Evolutionary conservation across 768 basidiomycete species (phyloP).

Genomic region (Pulveroboletus sp.): DNA sequence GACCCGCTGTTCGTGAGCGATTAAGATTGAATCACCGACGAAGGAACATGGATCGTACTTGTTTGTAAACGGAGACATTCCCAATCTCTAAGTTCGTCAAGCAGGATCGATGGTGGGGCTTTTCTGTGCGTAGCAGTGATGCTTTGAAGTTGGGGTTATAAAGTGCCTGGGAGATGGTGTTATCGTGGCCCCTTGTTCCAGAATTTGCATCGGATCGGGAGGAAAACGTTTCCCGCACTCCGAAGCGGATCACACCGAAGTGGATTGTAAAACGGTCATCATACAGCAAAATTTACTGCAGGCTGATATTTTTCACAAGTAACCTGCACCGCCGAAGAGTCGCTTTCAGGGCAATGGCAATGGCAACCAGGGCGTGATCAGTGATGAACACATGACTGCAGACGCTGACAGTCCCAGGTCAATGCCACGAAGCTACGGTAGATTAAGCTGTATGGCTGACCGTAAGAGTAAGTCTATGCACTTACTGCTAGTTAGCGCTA

Average conservation of each 20-base stretch:
- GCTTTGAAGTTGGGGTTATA: conserved; percentile 3
- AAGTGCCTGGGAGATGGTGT: not conserved
- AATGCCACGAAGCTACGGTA: not conserved
- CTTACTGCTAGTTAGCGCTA: conserved; percentile 3
- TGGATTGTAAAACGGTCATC: not conserved
- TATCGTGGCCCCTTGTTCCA: conserved; percentile 1
- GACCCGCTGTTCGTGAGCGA: not conserved
- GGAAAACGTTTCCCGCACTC: not conserved
- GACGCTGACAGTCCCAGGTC: not conserved
- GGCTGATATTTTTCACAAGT: not conserved
- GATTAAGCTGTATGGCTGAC: not conserved
- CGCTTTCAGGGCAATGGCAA: not conserved
- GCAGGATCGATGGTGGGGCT: not conserved
- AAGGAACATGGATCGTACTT: conserved; percentile 8
- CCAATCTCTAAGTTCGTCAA: not conserved
- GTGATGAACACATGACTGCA: not conserved
- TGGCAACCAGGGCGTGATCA: not conserved
- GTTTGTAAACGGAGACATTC: conserved; percentile 8
- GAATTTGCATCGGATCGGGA: conserved; percentile 9
- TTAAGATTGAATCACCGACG: not conserved
- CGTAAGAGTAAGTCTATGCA: not conserved
- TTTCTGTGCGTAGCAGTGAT: not conserved
- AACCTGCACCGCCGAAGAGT: not conserved
- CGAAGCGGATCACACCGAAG: conserved; percentile 6
- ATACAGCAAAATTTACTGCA: conserved; percentile 18